Evolutionary conservation across 2,329 filamentous ascomycete genomes (phyloP), one percentile per base, ranked within the genome.

Genomic region (Aspergillus novofumigatus): DNA sequence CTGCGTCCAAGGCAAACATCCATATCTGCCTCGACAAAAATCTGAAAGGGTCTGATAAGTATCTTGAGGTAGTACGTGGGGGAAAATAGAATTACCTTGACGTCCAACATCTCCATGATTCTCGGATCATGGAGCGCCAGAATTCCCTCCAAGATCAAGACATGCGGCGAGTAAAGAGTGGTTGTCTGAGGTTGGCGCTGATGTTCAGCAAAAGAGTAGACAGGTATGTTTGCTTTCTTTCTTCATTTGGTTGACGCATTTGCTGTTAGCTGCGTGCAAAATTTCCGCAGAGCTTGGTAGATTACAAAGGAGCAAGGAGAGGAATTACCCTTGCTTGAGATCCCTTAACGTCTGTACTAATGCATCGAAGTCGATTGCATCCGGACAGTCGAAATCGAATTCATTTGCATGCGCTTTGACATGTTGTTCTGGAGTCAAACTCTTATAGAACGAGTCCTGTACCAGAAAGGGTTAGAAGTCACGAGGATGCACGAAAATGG

Each of bases 401-500:
- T 97, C 91, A 70, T 96, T 97, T 58, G 79, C 78, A 75, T 97
- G 96, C 0, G 94, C 94, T 66, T 85, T 83, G 62, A 80, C 85
- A 53, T 91, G 93, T 70, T 94, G 82, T 69, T 92, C 92, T 2
- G 86, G 81, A 20, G 85, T 89, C 65, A 99, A 78, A 20, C 88
- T 89, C 77, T 97, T 97, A 78, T 99, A 99, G 75, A 96, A 99
- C 11, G 93, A 97, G 75, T 99, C 94, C 91, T 96, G 67, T 60
- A 55, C 41, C 56, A 29, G 51, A 38, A 35, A 52, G 60, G 49
- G 60, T 67, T 61, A 66, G 63, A 64, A 42, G 28, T 48, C 45
- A 51, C 45, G 47, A 23, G 32, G 29, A 45, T 51, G 51, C 42
- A 38, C 23, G 26, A 47, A 44, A n/a, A 21, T 28, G 26, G 28